Conservation (phyloP, 768 basidiomycete genomes). For the Baorangia bicolor region DNA sequence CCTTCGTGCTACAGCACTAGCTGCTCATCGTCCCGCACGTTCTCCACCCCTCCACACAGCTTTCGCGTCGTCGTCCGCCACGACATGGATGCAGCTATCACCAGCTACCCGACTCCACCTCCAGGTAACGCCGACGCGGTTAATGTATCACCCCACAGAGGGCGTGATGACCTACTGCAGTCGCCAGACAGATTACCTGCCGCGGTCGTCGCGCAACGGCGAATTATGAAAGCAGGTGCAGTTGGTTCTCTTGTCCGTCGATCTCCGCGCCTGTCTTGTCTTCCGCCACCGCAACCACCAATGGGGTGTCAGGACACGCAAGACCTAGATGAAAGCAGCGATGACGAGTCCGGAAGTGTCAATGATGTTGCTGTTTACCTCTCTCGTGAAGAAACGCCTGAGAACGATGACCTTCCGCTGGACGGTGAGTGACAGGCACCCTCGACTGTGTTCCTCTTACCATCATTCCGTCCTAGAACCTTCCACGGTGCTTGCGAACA, state of each 20-base stretch:
- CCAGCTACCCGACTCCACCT: conserved; percentile 31
- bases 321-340: conserved; percentile 25
- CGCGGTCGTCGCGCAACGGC: conserved; percentile 32
- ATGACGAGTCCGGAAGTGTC: conserved; percentile 32
- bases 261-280: conserved; percentile 50
- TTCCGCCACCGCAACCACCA: conserved; percentile 30
- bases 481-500: conserved; percentile 62
- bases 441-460: conserved; percentile 5
- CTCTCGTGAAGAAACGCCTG: conserved; percentile 50
- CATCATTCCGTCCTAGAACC: conserved; percentile 47
- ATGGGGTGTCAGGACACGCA: conserved; percentile 10
- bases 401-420: conserved; percentile 41
- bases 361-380: conserved; percentile 23
- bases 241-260: conserved; percentile 41
- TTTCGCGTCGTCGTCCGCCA: background rate
- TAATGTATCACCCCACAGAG: conserved; percentile 42
- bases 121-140: conserved; percentile 39
- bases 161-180: conserved; percentile 51
- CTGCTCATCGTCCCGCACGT: background rate
- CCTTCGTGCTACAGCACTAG: background rate
- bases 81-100: conserved; percentile 20
- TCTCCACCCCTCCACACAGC: background rate
- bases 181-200: conserved; percentile 53
- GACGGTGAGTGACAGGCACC: conserved; percentile 38
- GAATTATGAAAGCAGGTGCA: conserved; percentile 26